Evolutionary conservation across 148 eudicot species (phyloP).

Genomic region (Cornus suecica): DNA sequence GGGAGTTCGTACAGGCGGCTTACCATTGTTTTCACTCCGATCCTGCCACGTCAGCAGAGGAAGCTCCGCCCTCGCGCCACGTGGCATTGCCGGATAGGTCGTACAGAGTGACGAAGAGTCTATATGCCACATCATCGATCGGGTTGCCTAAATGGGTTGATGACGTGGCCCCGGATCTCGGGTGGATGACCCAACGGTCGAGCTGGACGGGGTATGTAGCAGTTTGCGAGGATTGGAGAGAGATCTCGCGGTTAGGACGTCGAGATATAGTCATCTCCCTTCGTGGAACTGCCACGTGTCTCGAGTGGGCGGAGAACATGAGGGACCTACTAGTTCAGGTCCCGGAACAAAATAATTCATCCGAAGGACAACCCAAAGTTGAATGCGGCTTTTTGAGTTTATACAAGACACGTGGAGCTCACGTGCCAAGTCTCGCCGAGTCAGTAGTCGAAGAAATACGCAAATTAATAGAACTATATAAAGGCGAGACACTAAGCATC

Average conservation of each 20-base stretch:
- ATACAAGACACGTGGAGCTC: conserved; percentile 51
- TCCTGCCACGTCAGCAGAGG: conserved; percentile 60
- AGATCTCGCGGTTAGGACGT: conserved; percentile 85
- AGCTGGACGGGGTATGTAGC: conserved; percentile 95
- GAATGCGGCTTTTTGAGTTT: conserved; percentile 84
- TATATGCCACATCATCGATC: conserved; percentile 82
- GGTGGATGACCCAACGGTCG: conserved; percentile 97
- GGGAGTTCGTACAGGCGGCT: conserved; percentile 93
- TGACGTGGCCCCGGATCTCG: conserved; percentile 91
- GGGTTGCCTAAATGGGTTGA: conserved; percentile 93
- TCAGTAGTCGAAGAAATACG: conserved; percentile 55
- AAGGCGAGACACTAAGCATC: conserved; percentile 71
- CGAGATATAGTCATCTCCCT: conserved; percentile 86
- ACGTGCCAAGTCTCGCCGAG: conserved; percentile 60
- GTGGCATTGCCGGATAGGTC: conserved; percentile 67
- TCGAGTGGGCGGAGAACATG: conserved; percentile 93
- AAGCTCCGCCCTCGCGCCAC: conserved; percentile 31
- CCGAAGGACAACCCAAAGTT: conserved; percentile 41
- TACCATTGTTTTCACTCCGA: conserved; percentile 73
- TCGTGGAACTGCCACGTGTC: conserved; percentile 93
- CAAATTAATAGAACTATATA: conserved; percentile 43
- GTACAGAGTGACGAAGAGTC: conserved; percentile 62
- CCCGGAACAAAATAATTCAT: conserved; percentile 12
- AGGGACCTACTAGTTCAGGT: conserved; percentile 58
- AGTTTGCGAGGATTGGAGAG: conserved; percentile 65